Percentiles rank a stretch among this genome's conserved stretches.
These are phyloP conservation scores for Candida andamanensis DNA, from an alignment of 805 yeast species.

Conservation along the genomic window DNA sequence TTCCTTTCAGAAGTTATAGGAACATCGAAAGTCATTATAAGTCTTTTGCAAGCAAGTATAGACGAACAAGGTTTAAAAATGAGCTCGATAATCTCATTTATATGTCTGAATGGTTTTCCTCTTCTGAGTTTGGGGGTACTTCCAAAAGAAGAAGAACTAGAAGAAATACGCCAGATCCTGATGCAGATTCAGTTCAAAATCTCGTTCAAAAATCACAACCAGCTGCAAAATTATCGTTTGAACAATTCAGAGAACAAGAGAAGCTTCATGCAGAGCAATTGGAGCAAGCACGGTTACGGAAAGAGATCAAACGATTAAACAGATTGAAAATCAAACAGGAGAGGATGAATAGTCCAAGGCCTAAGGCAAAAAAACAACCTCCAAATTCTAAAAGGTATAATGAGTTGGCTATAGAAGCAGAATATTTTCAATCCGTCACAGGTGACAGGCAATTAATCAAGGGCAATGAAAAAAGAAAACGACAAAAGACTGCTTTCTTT, in stretches of 20 bases:
- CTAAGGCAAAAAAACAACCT: not conserved
- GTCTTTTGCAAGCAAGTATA: slow-evolving; percentile 3
- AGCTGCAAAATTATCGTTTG: not conserved
- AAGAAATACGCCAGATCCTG: not conserved
- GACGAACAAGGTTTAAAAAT: slow-evolving; percentile 25
- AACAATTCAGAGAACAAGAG: not conserved
- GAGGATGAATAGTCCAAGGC: slow-evolving; percentile 1
- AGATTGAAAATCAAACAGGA: not conserved
- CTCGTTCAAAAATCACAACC: not conserved
- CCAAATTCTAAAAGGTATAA: not conserved
- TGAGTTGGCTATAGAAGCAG: slow-evolving; percentile 15
- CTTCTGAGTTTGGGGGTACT: slow-evolving; percentile 10
- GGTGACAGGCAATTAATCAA: slow-evolving; percentile 30
- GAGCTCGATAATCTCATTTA: slow-evolving; percentile 29
- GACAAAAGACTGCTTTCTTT: slow-evolving; percentile 23
- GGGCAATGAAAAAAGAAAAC: slow-evolving; percentile 28
- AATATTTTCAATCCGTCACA: slow-evolving; percentile 35
- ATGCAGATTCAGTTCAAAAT: not conserved
- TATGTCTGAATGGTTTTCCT: slow-evolving; percentile 36
- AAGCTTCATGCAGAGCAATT: not conserved
- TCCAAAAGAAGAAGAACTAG: slow-evolving; percentile 3
- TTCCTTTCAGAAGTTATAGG: slow-evolving; percentile 9
- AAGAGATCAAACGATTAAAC: not conserved
- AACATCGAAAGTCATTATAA: slow-evolving; percentile 1
- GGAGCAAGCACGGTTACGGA: not conserved